Conservation (phyloP, 495 filamentous ascomycete species). For the Penicillium canescens region DNA sequence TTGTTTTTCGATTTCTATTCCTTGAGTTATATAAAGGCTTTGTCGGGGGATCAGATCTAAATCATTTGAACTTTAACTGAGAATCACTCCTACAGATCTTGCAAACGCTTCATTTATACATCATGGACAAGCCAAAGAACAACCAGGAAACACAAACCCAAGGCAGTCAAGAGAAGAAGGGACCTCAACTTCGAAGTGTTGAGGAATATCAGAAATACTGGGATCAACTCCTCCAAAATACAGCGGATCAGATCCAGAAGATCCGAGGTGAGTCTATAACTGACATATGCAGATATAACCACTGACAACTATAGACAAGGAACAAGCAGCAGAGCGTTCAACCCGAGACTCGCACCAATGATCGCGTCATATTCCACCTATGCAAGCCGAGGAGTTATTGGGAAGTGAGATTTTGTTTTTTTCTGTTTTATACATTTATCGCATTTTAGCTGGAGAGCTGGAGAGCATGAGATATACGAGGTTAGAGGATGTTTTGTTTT, state of each 20-base stretch:
- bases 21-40: constrained; percentile 12
- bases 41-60: neutral
- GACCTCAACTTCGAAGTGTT: constrained; percentile 9
- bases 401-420: neutral
- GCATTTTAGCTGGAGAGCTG: neutral
- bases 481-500: neutral
- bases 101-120: too few relatives aligned
- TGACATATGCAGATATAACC: constrained; percentile 23
- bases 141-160: neutral
- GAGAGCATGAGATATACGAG: neutral
- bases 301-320: constrained; percentile 23
- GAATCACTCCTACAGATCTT: neutral
- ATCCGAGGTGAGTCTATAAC: constrained; percentile 24
- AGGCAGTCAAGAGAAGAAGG: constrained; percentile 1
- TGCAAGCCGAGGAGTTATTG: constrained; percentile 8
- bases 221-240: constrained; percentile 27
- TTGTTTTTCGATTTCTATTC: neutral
- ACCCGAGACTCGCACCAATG: constrained; percentile 4
- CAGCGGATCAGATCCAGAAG: constrained; percentile 22
- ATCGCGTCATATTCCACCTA: neutral
- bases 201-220: constrained; percentile 26
- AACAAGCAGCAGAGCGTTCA: constrained; percentile 13
- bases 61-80: neutral
- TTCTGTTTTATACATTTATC: neutral
- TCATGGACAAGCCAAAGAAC: constrained; percentile 13